These are phyloP conservation scores for Eucalyptus paniculata DNA, from an alignment of 345 rosid species.

Conservation along the genomic window DNA sequence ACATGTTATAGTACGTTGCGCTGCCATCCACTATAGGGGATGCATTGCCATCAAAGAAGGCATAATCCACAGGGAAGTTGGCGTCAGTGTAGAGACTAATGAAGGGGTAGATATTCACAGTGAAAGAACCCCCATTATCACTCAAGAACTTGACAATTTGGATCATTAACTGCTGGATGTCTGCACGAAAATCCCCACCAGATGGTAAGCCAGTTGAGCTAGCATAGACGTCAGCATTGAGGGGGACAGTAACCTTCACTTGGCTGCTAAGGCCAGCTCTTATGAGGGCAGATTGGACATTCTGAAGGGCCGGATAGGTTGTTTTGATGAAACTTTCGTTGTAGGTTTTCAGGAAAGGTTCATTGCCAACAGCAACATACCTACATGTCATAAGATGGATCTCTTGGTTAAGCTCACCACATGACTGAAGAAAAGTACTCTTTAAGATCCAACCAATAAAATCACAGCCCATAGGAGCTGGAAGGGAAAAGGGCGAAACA, in stretches of 20 bases:
- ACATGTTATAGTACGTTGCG: slow-evolving; percentile 52
- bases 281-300: slow-evolving; percentile 70
- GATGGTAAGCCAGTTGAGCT: slow-evolving; percentile 39
- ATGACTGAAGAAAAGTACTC: neutral
- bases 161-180: slow-evolving; percentile 68
- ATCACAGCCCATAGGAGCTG: neutral
- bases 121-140: slow-evolving; percentile 55
- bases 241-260: slow-evolving; percentile 77
- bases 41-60: slow-evolving; percentile 73
- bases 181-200: slow-evolving; percentile 82
- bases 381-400: slow-evolving; percentile 19
- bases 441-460: neutral
- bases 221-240: slow-evolving; percentile 77
- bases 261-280: slow-evolving; percentile 62
- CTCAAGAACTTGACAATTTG: slow-evolving; percentile 64
- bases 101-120: slow-evolving; percentile 90
- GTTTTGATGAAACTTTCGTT: slow-evolving; percentile 53
- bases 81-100: slow-evolving; percentile 70
- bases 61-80: slow-evolving; percentile 77
- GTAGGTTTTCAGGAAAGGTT: slow-evolving; percentile 78
- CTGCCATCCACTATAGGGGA: slow-evolving; percentile 67
- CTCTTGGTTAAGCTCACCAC: neutral
- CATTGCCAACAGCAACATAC: slow-evolving; percentile 93
- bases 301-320: slow-evolving; percentile 69
- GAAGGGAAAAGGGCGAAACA: neutral